These are phyloP conservation scores for Fagopyrum homotropicum DNA, from an alignment of 148 eudicot species.

Conservation along the genomic window DNA sequence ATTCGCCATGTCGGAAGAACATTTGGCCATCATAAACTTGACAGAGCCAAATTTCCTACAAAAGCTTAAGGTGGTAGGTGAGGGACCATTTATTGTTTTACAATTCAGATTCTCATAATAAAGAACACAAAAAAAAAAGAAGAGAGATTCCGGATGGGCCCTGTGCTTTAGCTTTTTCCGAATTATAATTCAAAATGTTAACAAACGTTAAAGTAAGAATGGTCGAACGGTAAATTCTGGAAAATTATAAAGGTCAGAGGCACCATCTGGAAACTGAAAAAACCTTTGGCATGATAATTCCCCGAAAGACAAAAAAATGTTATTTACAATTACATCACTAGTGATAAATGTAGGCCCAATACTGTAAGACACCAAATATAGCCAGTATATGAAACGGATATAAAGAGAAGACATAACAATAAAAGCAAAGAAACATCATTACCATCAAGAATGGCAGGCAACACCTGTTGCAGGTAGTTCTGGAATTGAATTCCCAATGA, in stretches of 20 bases:
- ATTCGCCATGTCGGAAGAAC: background rate
- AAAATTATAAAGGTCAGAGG: no score
- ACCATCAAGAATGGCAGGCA: constrained; percentile 98
- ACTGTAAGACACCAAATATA: background rate
- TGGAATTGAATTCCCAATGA: constrained; percentile 92
- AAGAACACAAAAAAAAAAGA: no score
- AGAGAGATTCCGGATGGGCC: no score
- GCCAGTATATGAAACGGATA: background rate
- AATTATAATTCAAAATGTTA: no score
- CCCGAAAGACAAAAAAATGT: background rate
- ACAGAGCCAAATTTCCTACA: background rate
- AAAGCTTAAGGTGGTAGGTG: background rate
- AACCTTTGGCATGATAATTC: no score
- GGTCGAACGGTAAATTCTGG: no score
- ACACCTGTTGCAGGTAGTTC: constrained; percentile 85
- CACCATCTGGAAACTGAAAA: no score
- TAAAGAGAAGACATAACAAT: background rate
- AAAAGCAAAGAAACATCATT: constrained; percentile 13
- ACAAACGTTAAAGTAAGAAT: no score
- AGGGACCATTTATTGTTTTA: background rate
- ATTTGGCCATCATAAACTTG: background rate
- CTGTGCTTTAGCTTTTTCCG: no score
- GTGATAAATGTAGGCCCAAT: background rate
- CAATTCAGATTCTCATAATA: no score
- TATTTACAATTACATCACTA: background rate